Conservation (phyloP, 441 rosid species). For the Gossypium davidsonii region DNA sequence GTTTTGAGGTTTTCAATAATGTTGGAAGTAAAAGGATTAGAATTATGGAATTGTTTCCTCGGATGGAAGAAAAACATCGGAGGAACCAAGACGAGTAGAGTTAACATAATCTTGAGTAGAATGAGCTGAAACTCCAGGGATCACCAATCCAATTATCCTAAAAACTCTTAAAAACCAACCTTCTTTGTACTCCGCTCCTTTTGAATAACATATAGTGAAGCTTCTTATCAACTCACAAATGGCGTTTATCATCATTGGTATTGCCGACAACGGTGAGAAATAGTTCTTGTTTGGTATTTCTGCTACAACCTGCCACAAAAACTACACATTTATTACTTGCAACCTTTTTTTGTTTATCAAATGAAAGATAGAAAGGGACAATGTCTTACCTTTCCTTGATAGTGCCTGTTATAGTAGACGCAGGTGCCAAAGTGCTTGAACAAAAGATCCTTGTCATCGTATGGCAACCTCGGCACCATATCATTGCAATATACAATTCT, state of each 20-base stretch:
- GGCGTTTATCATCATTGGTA: slow-evolving; percentile 32
- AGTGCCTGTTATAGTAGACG: slow-evolving; percentile 40
- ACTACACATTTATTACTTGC: no score
- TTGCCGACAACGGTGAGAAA: slow-evolving; percentile 16
- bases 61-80: slow-evolving; percentile 16
- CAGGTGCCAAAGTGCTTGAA: slow-evolving; percentile 70
- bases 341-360: no score
- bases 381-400: slow-evolving; percentile 39
- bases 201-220: slow-evolving; percentile 21
- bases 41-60: background rate
- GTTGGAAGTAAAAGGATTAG: background rate
- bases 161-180: slow-evolving; percentile 33
- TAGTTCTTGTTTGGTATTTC: slow-evolving; percentile 48
- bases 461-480: slow-evolving; percentile 54
- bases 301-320: slow-evolving; percentile 24
- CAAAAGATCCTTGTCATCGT: slow-evolving; percentile 34
- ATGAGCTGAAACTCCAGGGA: slow-evolving; percentile 63
- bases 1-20: background rate
- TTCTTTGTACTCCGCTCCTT: slow-evolving; percentile 54
- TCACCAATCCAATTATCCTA: slow-evolving; percentile 41
- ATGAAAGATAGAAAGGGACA: background rate
- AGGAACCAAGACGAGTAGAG: slow-evolving; percentile 37
- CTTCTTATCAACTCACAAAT: slow-evolving; percentile 45
- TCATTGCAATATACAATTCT: slow-evolving; percentile 61
- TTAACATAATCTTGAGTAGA: slow-evolving; percentile 57